A percentile compares a stretch with the other conserved stretches of the same genome.
These are phyloP conservation scores for Ogataea angusta DNA, from an alignment of 805 yeast genomes.

Conservation along the genomic window DNA sequence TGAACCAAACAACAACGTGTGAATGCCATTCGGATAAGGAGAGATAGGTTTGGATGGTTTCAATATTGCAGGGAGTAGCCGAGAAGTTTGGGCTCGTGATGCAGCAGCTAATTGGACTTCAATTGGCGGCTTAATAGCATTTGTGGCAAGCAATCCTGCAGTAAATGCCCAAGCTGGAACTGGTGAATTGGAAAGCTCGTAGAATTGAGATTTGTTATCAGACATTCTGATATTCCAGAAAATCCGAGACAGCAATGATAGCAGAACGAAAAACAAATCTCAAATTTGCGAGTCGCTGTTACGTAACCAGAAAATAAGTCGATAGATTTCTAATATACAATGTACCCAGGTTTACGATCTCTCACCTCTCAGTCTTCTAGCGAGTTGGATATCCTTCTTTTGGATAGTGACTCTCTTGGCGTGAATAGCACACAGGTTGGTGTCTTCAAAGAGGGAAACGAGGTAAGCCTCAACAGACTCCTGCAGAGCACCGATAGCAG, in stretches of 20 bases:
- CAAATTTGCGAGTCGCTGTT: background rate
- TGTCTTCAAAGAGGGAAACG: slow-evolving; percentile 94
- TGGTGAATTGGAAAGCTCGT: slow-evolving; percentile 37
- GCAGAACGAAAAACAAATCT: background rate
- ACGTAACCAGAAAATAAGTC: slow-evolving; percentile 12
- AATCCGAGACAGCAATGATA: slow-evolving; percentile 2
- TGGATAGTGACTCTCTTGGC: slow-evolving; percentile 99
- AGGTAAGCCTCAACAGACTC: slow-evolving; percentile 98
- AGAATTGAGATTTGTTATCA: slow-evolving; percentile 3
- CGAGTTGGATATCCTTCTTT: slow-evolving; percentile 97
- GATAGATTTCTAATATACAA: slow-evolving; percentile 26
- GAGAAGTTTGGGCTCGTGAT: slow-evolving; percentile 12
- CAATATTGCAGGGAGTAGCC: slow-evolving; percentile 10
- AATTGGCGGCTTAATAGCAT: slow-evolving; percentile 22
- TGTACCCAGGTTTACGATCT: slow-evolving; percentile 54
- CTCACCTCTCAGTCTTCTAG: slow-evolving; percentile 97
- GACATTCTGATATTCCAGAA: slow-evolving; percentile 2
- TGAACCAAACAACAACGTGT: slow-evolving; percentile 50
- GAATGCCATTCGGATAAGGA: slow-evolving; percentile 28
- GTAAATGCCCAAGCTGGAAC: slow-evolving; percentile 44
- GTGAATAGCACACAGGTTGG: slow-evolving; percentile 97
- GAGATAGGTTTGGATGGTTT: slow-evolving; percentile 17
- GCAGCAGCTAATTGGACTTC: slow-evolving; percentile 15
- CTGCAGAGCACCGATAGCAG: slow-evolving; percentile 96
- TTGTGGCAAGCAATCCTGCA: slow-evolving; percentile 31